Evolutionary conservation across 1,284 basidiomycete species (phyloP).

Genomic region (Pseudomicrostroma phylloplanum): DNA sequence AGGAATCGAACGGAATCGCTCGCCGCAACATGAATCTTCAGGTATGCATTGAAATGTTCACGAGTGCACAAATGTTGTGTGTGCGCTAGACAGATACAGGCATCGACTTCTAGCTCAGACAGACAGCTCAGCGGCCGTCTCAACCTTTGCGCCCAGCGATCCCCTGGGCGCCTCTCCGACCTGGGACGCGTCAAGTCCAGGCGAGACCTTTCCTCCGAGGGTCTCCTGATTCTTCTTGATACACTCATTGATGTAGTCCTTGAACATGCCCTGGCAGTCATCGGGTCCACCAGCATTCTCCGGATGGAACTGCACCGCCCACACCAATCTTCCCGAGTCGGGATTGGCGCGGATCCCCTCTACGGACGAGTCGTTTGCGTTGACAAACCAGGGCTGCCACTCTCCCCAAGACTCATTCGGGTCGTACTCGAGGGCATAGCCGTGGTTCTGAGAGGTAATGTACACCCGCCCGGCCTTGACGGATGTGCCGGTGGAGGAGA

Average conservation of each 20-base stretch:
- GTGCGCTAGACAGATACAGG: not conserved
- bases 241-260: conserved; percentile 46
- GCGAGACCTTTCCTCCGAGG: conserved; percentile 1
- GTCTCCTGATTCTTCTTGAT: conserved; percentile 25
- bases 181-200: conserved; percentile 8
- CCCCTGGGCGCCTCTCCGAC: not conserved
- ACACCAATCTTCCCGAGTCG: conserved; percentile 27
- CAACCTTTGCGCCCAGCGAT: not conserved
- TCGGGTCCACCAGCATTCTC: conserved; percentile 49
- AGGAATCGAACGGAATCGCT: too few relatives aligned
- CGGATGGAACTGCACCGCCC: conserved; percentile 50
- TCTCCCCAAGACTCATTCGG: conserved; percentile 29
- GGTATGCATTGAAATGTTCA: too few relatives aligned
- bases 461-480: conserved; percentile 94
- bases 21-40: too few relatives aligned
- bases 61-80: too few relatives aligned
- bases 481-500: conserved; percentile 73
- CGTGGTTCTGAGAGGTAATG: conserved; percentile 70
- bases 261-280: conserved; percentile 47
- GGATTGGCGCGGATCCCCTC: conserved; percentile 41
- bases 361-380: conserved; percentile 48
- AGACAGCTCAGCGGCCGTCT: not conserved
- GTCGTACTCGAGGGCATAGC: conserved; percentile 22
- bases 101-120: not conserved
- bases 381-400: conserved; percentile 49